Base-by-base conservation (phyloP, 768 basidiomycete genomes). In the Tulasnella sp. region DNA sequence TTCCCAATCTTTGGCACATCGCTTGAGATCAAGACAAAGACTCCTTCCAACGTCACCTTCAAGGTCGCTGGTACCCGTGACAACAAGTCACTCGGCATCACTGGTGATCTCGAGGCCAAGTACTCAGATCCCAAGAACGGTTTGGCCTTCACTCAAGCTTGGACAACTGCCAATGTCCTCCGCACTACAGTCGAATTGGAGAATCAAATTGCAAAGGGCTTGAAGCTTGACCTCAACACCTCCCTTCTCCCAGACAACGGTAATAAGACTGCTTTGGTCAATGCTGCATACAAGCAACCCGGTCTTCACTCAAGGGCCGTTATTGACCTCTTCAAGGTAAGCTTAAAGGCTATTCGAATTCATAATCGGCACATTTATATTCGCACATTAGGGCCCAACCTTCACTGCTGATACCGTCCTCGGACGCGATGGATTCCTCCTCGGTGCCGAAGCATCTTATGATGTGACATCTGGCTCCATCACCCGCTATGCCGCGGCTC, bases 391-490 rank as follows among this genome's bases (percentile, higher is more conserved):
- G 91, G 95, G 95, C 45, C 93, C 93, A 41, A 93, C 89, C 46
- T 85, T 98, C 76, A 96, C 91, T 58, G 83, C 91, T 45, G 95
- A 99, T 69, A 76, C 88, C 55, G 95, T 93, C 60, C 63, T 93
- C 58, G 92, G 92, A 59, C 92, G 91, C 62, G 90, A 96, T 62
- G 95, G 95, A 53, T 89, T 98, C 83, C 84, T 96, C 55, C 70
- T 93, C 54, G 95, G 95, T 72, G 88, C 78, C 57, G 95, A 99
- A 75, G 82, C 90, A 33, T 78, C 89, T 45, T 98, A 98, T 76
- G 93, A 96, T 66, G 87, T 96, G 65, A 88, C 83, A 44, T 85
- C 88, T 60, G 93, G 91, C 63, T 81, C 79, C 62, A 75, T 98
- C 65, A 83, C 83, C 64, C 83, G 84, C 62, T 99, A 95, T 70